A percentile compares a stretch with the other conserved stretches of the same genome.
Evolutionary conservation across 192 early-diverging fungal species (phyloP).

Genomic region (Coemansia sp.): DNA sequence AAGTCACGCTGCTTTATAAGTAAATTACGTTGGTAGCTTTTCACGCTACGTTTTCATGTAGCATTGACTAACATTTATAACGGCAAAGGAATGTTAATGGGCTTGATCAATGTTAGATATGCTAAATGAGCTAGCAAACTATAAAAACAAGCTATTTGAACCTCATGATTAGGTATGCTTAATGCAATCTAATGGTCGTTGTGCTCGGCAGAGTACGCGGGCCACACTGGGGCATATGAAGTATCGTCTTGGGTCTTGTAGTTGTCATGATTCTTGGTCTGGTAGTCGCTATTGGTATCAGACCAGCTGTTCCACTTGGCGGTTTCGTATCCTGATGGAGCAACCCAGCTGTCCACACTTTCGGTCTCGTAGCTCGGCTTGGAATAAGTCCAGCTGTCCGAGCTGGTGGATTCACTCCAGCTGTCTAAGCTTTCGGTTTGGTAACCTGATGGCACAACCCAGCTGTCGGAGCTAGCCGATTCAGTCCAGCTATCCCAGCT

Average conservation of each 20-base stretch:
- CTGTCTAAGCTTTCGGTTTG: neutral
- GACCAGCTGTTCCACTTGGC: neutral
- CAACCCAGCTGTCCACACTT: neutral
- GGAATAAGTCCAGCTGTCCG: neutral
- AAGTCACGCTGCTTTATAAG: no score
- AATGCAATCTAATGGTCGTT: no score
- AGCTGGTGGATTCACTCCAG: neutral
- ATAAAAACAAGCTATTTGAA: no score
- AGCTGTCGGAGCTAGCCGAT: neutral
- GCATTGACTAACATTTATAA: no score
- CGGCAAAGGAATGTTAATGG: no score
- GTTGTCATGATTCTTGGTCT: constrained; percentile 7
- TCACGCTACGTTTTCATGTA: no score
- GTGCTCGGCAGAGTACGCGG: no score
- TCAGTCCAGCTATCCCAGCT: neutral
- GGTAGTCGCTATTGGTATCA: neutral
- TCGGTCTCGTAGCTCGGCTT: neutral
- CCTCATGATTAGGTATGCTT: no score
- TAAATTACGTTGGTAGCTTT: no score
- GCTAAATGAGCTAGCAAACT: no score
- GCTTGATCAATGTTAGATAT: no score
- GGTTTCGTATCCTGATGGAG: neutral
- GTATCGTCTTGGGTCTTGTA: constrained; percentile 3
- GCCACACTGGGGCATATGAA: no score
- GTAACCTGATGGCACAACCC: neutral